Base-by-base conservation (phyloP, 2,329 filamentous ascomycete species). In the Metarhizium rileyi region DNA sequence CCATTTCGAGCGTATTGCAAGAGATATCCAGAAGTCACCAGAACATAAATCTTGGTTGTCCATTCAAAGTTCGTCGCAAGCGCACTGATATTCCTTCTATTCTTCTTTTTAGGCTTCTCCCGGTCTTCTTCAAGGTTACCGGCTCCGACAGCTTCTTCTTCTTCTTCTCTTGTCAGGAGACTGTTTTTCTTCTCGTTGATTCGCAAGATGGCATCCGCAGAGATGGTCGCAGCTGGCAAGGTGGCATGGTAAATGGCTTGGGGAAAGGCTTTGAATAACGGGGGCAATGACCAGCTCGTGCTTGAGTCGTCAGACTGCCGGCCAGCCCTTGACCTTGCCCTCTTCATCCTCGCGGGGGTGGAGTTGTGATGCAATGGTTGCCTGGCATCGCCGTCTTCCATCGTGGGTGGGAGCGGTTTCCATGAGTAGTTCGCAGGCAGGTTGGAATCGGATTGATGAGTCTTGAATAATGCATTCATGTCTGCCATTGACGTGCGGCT, bases 191-290 rank as follows among this genome's bases (percentile, higher is more conserved):
- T 71, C 47, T 76, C 74, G 54, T 80, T 78, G 44, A 78, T 68
- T 52, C 84, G 79, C 46, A 89, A 63, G 44, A 93, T 78, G 1
- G 77, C 68, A 53, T 94, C 90, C 2, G 84, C 77, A 1, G 85
- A 80, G 10, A 85, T 67, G 2, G 76, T 78, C 35, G 84, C 84
- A 16, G 85, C 77, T 25, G 83, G 77, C 3, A 95, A 71, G 16
- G 77, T 81, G 10, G 80, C 82, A 63, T 93, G 80, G 60, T 86
- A 90, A 56, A 88, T 77, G 3, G 88, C 82, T 65, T 95, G 90
- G 0, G 87, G 85, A 62, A 90, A 95, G 12, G 87, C 89, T 63
- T 95, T 86, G 64, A 90, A 94, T 12, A 96, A 70, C 2, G 89
- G 87, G 6, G 88, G 87, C 16, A 83, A 78, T 50, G 80, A 77